Percentiles rank a stretch among this genome's conserved stretches.
phyloP scores from a whole-genome alignment of 805 yeast genomes.

The Lipomyces sp. region DNA sequence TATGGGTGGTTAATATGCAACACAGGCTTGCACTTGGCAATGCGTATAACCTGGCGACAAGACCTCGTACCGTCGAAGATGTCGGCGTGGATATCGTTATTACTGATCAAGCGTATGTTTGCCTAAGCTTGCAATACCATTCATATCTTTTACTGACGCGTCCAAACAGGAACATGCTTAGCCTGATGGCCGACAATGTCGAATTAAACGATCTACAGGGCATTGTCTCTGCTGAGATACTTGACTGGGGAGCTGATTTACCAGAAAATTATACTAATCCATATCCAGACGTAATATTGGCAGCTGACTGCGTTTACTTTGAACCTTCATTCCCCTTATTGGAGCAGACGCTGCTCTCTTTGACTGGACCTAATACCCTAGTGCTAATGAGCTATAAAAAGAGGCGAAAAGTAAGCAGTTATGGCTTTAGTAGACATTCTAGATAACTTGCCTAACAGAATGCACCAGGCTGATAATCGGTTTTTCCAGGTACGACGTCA shows the following conservation, averaged over 20 bases:
- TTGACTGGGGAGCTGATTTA: conserved; percentile 54
- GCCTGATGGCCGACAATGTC: conserved; percentile 55
- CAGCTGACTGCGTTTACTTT: conserved; percentile 65
- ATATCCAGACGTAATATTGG: conserved; percentile 54
- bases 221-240: conserved; percentile 50
- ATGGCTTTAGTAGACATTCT: background rate
- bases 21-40: conserved; percentile 44
- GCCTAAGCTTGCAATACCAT: background rate
- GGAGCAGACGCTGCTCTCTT: conserved; percentile 55
- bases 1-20: background rate
- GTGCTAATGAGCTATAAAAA: conserved; percentile 60
- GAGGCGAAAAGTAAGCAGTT: conserved; percentile 51
- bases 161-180: conserved; percentile 47
- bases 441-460: background rate
- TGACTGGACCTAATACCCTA: conserved; percentile 49
- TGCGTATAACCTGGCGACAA: conserved; percentile 30
- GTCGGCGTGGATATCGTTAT: conserved; percentile 49
- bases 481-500: conserved; percentile 40
- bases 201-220: conserved; percentile 48
- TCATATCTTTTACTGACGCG: background rate
- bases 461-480: conserved; percentile 43
- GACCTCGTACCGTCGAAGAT: conserved; percentile 20
- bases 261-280: conserved; percentile 47
- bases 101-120: conserved; percentile 54
- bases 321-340: conserved; percentile 60